Base-by-base conservation (phyloP, 2,329 filamentous ascomycete genomes). In the Triangularia setosa region DNA sequence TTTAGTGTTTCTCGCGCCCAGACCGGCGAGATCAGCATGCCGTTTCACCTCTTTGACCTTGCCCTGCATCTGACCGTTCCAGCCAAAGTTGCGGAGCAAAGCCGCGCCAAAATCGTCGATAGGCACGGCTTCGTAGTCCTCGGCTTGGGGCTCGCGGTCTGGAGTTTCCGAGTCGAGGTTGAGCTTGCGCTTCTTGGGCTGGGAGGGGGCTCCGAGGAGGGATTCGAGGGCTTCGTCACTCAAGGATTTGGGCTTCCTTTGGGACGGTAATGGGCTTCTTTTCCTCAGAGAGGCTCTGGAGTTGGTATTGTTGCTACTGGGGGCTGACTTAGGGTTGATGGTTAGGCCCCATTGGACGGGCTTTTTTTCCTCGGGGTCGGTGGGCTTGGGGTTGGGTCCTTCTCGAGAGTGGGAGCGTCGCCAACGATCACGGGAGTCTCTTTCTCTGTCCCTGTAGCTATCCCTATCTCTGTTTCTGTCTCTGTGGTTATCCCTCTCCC, bases 61-160 rank as follows among this genome's bases (percentile, higher is more conserved):
- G 2, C 81, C 83, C 56, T 81, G 78, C 66, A 83, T 80, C 62
- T 87, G 84, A 76, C 78, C 89, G 80, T 97, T 93, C 93, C 94
- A 97, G 8, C 95, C 95, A 91, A 98, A 97, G 9, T 93, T 93
- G 30, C 93, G 87, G 35, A 99, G 83, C 68, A 98, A 82, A 0
- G 93, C 93, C 18, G 93, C 90, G 7, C 95, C 95, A 69, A 98
- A 99, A 71, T 97, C 93, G 70, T 97, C 94, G 16, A 98, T 92
- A 0, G 95, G 94, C 67, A 97, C 90, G 12, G 90, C 88, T 64
- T 90, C 89, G 78, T 98, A 98, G 72, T 95, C 92, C 33, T 91
- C 90, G 18, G 96, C 79, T 12, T 84, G 81, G 28, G 93, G 84
- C 74, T 94, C 91, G 25, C 85, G 83, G 30, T 82, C 81, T 72